Base-by-base conservation (phyloP, 371 early-diverging fungal species). In the Circinella minor region DNA sequence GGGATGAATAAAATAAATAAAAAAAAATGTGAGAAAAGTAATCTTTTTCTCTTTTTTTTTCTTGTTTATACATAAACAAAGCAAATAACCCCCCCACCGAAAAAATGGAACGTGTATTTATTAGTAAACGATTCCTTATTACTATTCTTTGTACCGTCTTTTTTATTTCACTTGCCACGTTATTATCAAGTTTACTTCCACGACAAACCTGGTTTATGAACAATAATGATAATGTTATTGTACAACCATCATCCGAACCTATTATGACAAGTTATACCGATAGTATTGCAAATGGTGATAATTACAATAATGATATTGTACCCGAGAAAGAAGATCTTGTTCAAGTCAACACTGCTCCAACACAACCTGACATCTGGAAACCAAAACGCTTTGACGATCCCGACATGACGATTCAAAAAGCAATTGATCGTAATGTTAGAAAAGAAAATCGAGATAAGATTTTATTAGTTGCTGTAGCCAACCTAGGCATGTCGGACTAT, bases 401-500 rank as follows among this genome's bases (percentile, higher is more conserved):
- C 18, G 59, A 39, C 55, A 18, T 34, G 0, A 49, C n/a, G 13
- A 65, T 74, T 49, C 59, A 34, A n/a, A 34, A 54, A 18, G 54
- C 48, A 13, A 70, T 74, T 20, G 37, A 70, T 17, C 51, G 46
- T 20, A 74, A 70, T 46, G 34, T 70, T 1, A 17, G 36, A 9
- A 69, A 66, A 48, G 36, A 73, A 4, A 49, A 39, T 34, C 62
- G 34, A 8, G 71, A 71, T 11, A 66, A 51, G 37, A 60, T 75
- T 10, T 43, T 80, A 27, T 51, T 80, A 17, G 75, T 71, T 13
- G 77, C 80, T 14, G 80, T 81, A 14, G 80, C 75, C 55, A 80
- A 77, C 36, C 61, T 46, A 34, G 80, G 80, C 13, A 80, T 80
- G 80, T 54, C 69, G 4, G 75, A 77, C 11, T 77, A 77, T 49